These are phyloP conservation scores for Thielaviopsis euricoi DNA, from an alignment of 2,329 filamentous ascomycete genomes.

Conservation along the genomic window DNA sequence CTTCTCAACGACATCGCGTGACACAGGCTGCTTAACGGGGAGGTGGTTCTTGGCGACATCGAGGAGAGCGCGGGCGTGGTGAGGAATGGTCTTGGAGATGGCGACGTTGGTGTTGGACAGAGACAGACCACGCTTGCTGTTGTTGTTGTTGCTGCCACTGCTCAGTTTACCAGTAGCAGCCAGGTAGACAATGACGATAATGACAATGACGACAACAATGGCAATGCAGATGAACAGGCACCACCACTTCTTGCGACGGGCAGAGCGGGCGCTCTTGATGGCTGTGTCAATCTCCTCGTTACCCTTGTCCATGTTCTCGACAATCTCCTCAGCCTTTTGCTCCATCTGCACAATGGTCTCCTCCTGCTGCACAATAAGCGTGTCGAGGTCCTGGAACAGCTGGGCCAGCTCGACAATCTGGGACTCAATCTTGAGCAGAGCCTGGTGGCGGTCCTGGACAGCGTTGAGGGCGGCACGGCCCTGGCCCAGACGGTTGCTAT, in stretches of 20 bases:
- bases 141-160: conserved; percentile 18
- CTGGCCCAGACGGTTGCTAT: conserved; percentile 65
- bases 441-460: conserved; percentile 68
- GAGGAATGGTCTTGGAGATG: conserved; percentile 3
- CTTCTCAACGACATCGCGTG: conserved; percentile 1
- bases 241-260: conserved; percentile 91
- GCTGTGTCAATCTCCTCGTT: conserved; percentile 73
- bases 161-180: conserved; percentile 15
- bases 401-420: conserved; percentile 78
- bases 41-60: conserved; percentile 6
- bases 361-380: conserved; percentile 74
- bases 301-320: conserved; percentile 68
- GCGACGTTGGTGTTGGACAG: conserved; percentile 3
- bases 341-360: conserved; percentile 66
- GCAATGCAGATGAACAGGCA: conserved; percentile 58
- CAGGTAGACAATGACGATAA: conserved; percentile 33
- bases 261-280: conserved; percentile 62
- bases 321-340: conserved; percentile 70
- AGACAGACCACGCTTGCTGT: conserved; percentile 17
- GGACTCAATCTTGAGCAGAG: conserved; percentile 80
- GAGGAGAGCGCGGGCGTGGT: neutral
- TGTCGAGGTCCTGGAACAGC: conserved; percentile 80
- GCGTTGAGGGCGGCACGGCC: conserved; percentile 64
- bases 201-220: conserved; percentile 35
- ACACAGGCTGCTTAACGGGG: neutral